A percentile compares a stretch with the other conserved stretches of the same genome.
Conservation (phyloP, 1,139 yeast genomes). For the Candida sojae region DNA sequence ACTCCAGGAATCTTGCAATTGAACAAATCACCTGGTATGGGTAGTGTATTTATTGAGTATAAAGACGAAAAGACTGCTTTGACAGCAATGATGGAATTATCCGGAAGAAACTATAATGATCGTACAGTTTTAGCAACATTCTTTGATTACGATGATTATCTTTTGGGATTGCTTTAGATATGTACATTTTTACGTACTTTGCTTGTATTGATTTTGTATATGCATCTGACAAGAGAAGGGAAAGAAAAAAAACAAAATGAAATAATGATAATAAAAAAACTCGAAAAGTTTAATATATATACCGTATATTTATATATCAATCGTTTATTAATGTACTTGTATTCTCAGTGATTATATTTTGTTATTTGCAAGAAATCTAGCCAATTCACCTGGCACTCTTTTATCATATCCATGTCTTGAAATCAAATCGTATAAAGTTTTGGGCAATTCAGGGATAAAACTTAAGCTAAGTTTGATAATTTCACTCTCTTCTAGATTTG, state of each 20-base stretch:
- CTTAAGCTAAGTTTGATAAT: constrained; percentile 79
- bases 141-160: constrained; percentile 58
- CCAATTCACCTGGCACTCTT: constrained; percentile 41
- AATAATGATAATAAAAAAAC: too few relatives aligned
- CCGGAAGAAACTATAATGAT: constrained; percentile 71
- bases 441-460: constrained; percentile 77
- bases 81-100: constrained; percentile 59
- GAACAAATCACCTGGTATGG: constrained; percentile 57
- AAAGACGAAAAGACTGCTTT: constrained; percentile 52
- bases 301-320: too few relatives aligned
- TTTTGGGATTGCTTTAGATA: constrained; percentile 12
- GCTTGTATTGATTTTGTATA: not conserved
- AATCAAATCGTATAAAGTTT: constrained; percentile 63
- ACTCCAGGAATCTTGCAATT: constrained; percentile 46
- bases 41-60: constrained; percentile 72
- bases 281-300: too few relatives aligned
- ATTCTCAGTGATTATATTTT: not conserved
- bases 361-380: constrained; percentile 19
- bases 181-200: too few relatives aligned
- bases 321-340: too few relatives aligned
- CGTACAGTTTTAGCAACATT: constrained; percentile 70
- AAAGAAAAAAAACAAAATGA: not conserved
- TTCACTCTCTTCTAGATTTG: constrained; percentile 70
- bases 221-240: not conserved
- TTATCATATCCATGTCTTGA: constrained; percentile 73